phyloP scores from a whole-genome alignment of 2,329 filamentous ascomycete genomes.

The Macroventuria anomochaeta region DNA sequence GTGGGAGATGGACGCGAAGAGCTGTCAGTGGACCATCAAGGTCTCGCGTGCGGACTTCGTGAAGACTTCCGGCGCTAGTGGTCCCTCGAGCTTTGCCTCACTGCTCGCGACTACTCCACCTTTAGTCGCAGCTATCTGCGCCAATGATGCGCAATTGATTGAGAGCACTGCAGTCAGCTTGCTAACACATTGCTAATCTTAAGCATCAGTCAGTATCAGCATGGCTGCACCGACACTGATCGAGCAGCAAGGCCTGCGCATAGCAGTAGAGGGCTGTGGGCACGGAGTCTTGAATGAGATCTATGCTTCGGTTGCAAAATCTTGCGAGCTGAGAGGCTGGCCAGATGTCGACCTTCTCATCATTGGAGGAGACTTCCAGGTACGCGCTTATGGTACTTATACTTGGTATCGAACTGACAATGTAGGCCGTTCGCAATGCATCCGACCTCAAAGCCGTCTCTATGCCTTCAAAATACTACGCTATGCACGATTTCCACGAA shows the following conservation, averaged over 20 bases:
- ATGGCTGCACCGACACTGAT: slow-evolving; percentile 40
- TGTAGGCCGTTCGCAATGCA: slow-evolving; percentile 82
- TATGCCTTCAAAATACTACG: slow-evolving; percentile 85
- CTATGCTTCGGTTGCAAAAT: slow-evolving; percentile 75
- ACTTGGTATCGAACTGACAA: slow-evolving; percentile 24
- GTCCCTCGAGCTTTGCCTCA: slow-evolving; percentile 18
- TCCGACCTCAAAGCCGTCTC: slow-evolving; percentile 88
- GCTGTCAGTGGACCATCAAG: slow-evolving; percentile 20
- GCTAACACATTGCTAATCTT: not conserved
- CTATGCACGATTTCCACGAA: slow-evolving; percentile 88
- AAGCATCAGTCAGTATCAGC: not conserved
- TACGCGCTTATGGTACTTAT: slow-evolving; percentile 41
- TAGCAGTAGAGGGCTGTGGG: slow-evolving; percentile 89
- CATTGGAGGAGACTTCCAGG: slow-evolving; percentile 95
- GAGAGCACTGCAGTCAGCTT: not conserved
- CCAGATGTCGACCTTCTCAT: slow-evolving; percentile 85
- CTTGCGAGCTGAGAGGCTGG: slow-evolving; percentile 77
- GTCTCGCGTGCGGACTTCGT: slow-evolving; percentile 16
- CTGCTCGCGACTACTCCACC: not conserved
- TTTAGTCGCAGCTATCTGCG: not conserved
- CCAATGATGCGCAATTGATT: not conserved
- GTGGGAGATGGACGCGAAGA: slow-evolving; percentile 16
- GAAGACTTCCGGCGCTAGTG: slow-evolving; percentile 36
- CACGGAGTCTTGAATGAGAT: slow-evolving; percentile 93
- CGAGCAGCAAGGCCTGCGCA: slow-evolving; percentile 59